A percentile compares a stretch with the other conserved stretches of the same genome.
Evolutionary conservation across 805 yeast species (phyloP).

Genomic region (Ogataea thermomethanolica): DNA sequence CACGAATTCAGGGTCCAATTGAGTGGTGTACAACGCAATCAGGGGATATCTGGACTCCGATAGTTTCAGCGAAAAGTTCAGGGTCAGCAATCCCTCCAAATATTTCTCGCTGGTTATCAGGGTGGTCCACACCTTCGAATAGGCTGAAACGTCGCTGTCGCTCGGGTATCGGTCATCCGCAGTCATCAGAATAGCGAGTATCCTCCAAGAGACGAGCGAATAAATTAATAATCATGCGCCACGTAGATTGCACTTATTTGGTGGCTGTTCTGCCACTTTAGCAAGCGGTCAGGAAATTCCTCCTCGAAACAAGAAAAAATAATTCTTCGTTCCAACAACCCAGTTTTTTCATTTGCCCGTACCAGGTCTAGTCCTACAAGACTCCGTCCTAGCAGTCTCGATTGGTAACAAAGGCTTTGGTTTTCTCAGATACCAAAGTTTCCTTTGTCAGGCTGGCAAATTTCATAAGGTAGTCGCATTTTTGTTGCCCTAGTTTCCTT

Average conservation of each 20-base stretch:
- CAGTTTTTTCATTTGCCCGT: background rate
- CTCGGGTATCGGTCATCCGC: conserved; percentile 13
- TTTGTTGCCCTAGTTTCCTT: background rate
- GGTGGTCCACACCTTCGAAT: conserved; percentile 48
- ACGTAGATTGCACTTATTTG: background rate
- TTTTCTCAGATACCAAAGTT: background rate
- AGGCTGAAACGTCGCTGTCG: conserved; percentile 18
- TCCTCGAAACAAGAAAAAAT: conserved; percentile 2
- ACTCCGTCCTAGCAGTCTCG: background rate
- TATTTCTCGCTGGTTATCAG: conserved; percentile 51
- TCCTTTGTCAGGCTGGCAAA: conserved; percentile 2
- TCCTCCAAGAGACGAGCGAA: background rate
- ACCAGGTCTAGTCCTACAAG: conserved; percentile 1
- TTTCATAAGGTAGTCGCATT: background rate
- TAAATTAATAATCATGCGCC: conserved; percentile 2
- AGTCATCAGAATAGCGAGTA: conserved; percentile 7
- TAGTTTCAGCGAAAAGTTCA: conserved; percentile 44
- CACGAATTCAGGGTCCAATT: conserved; percentile 40
- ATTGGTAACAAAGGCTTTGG: background rate
- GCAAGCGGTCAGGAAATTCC: background rate
- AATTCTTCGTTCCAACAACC: conserved; percentile 1
- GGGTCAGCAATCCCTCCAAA: conserved; percentile 48
- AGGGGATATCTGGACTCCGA: conserved; percentile 47
- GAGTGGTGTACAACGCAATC: conserved; percentile 51
- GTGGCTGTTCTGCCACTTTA: conserved; percentile 1